A percentile compares a stretch with the other conserved stretches of the same genome.
phyloP scores from a whole-genome alignment of 805 yeast species.

The Candida sanyiensis region DNA sequence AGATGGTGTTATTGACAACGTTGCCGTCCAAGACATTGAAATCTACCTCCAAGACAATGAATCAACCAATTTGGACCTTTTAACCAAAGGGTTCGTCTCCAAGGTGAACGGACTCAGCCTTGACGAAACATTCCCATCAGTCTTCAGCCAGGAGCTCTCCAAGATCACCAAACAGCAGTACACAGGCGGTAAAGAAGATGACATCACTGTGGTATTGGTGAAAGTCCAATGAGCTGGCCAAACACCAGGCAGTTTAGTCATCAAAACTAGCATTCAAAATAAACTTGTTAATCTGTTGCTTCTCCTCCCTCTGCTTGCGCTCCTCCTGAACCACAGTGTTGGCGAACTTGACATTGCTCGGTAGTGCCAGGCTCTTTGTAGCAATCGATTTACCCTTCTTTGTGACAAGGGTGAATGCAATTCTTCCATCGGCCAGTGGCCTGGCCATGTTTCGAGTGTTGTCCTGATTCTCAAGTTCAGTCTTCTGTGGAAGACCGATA shows the following conservation, averaged over 20 bases:
- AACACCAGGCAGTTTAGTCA: conserved; percentile 1
- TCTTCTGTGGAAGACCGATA: conserved; percentile 16
- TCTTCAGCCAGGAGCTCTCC: conserved; percentile 75
- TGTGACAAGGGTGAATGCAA: conserved; percentile 51
- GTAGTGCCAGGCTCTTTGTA: conserved; percentile 43
- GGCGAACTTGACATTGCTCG: conserved; percentile 49
- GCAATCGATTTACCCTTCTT: conserved; percentile 44
- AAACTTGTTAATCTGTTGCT: conserved; percentile 50
- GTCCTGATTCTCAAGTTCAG: neutral
- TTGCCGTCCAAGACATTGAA: conserved; percentile 66
- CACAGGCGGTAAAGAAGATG: conserved; percentile 94
- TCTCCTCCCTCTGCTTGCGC: conserved; percentile 44
- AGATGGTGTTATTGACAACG: conserved; percentile 90
- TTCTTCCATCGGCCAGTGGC: conserved; percentile 11
- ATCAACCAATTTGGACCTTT: conserved; percentile 34
- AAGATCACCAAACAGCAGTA: conserved; percentile 61
- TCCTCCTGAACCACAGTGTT: conserved; percentile 46
- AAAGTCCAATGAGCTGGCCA: conserved; percentile 25
- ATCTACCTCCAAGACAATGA: conserved; percentile 52
- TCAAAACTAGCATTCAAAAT: conserved; percentile 38
- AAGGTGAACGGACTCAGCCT: conserved; percentile 65
- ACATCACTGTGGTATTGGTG: conserved; percentile 77
- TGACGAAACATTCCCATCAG: conserved; percentile 72
- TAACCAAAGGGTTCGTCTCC: conserved; percentile 53
- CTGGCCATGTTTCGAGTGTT: conserved; percentile 20